Evolutionary conservation across 1,284 basidiomycete genomes (phyloP).

Genomic region (Hemileia vastatrix): DNA sequence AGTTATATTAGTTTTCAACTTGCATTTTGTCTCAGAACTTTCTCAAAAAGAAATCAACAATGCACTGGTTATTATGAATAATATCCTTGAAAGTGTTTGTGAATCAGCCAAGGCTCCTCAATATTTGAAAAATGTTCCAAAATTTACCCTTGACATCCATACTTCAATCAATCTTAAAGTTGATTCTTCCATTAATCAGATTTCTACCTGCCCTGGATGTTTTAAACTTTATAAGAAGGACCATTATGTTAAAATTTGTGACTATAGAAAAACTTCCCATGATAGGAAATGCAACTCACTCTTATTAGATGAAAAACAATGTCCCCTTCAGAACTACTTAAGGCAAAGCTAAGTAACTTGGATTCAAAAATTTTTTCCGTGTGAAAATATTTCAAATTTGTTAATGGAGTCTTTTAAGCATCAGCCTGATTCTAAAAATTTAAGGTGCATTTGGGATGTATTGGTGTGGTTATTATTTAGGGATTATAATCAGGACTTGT

Average conservation of each 20-base stretch:
- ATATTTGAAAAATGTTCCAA: neutral
- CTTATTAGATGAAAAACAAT: neutral
- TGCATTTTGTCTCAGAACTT: constrained; percentile 2
- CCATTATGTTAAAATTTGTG: neutral
- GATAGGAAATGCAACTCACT: neutral
- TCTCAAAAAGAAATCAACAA: neutral
- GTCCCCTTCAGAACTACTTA: neutral
- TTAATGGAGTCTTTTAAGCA: neutral
- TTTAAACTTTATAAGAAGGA: constrained; percentile 1
- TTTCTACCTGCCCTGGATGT: neutral
- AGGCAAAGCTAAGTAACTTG: neutral
- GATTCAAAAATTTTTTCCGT: neutral
- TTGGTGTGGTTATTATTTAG: neutral
- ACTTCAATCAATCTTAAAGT: neutral
- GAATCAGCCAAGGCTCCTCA: too few species aligned
- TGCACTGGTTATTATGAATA: neutral
- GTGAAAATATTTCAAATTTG: neutral
- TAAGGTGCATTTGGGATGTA: constrained; percentile 1
- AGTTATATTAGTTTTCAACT: neutral
- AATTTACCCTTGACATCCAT: neutral
- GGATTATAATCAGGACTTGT: neutral
- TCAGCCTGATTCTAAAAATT: too few species aligned
- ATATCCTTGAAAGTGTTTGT: too few species aligned
- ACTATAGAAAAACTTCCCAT: neutral
- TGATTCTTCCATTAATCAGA: neutral